phyloP scores from a whole-genome alignment of 2,329 filamentous ascomycete species.

The Tolypocladium album region DNA sequence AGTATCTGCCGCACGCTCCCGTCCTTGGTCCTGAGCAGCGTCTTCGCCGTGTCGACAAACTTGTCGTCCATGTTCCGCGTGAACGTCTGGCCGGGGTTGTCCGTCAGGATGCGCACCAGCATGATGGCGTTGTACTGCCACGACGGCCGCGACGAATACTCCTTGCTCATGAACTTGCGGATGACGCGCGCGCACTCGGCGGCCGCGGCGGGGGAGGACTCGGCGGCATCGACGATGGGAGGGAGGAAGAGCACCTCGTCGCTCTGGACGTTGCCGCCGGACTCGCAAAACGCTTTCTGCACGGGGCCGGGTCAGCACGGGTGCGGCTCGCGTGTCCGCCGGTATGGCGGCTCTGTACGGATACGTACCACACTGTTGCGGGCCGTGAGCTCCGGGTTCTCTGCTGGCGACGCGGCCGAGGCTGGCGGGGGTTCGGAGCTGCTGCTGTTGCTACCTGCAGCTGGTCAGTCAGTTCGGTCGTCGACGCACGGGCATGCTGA shows the following conservation, averaged over 20 bases:
- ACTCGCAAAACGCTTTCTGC: constrained; percentile 75
- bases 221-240: constrained; percentile 86
- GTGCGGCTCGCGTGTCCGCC: neutral
- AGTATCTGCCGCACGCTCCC: constrained; percentile 74
- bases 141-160: constrained; percentile 53
- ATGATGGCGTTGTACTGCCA: constrained; percentile 95
- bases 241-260: constrained; percentile 91
- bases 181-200: constrained; percentile 71
- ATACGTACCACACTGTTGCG: constrained; percentile 55
- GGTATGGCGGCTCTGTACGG: constrained; percentile 19
- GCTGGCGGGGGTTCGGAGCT: constrained; percentile 5
- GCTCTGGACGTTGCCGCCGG: constrained; percentile 55
- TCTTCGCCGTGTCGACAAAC: constrained; percentile 67
- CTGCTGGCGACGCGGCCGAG: constrained; percentile 24
- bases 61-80: constrained; percentile 83
- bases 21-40: constrained; percentile 63
- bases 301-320: constrained; percentile 9
- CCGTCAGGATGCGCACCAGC: constrained; percentile 81
- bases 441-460: constrained; percentile 2
- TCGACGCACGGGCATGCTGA: neutral
- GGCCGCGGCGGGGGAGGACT: constrained; percentile 80
- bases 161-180: constrained; percentile 69
- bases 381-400: constrained; percentile 58
- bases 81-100: constrained; percentile 85
- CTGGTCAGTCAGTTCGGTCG: neutral